phyloP scores from a whole-genome alignment of 2,329 filamentous ascomycete genomes.

The Hymenoscyphus fructigenus region DNA sequence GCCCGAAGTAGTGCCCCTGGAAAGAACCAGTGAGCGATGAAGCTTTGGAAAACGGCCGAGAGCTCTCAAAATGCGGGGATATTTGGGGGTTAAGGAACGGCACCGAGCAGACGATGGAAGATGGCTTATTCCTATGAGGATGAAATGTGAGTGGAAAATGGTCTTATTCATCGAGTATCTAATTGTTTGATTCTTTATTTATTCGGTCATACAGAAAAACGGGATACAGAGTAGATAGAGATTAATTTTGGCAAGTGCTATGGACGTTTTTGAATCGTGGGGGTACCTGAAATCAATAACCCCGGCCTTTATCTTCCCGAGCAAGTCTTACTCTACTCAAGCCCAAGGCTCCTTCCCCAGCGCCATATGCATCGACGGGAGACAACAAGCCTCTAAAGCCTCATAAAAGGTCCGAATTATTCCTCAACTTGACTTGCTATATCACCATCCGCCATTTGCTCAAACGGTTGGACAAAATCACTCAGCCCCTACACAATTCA shows the following conservation, averaged over 20 bases:
- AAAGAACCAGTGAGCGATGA: too few relatives aligned
- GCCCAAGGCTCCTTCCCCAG: constrained; percentile 1
- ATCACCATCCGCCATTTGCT: not conserved
- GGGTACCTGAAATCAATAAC: not conserved
- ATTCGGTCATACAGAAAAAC: not conserved
- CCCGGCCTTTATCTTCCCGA: constrained; percentile 2
- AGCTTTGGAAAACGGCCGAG: not conserved
- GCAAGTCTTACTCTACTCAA: not conserved
- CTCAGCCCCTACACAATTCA: not conserved
- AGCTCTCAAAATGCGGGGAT: not conserved
- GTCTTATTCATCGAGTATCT: not conserved
- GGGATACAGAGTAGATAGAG: not conserved
- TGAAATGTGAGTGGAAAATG: not conserved
- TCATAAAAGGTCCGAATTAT: not conserved
- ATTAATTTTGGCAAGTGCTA: not conserved
- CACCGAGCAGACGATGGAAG: not conserved
- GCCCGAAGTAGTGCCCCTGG: too few relatives aligned
- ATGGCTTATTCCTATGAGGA: not conserved
- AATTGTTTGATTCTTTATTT: not conserved
- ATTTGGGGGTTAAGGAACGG: not conserved
- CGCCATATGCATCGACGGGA: not conserved
- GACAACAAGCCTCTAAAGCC: not conserved
- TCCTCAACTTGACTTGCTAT: not conserved
- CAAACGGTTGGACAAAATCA: not conserved
- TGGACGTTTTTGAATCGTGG: not conserved